These are phyloP conservation scores for Cochlearia excelsa DNA, from an alignment of 345 rosid genomes.

Conservation along the genomic window DNA sequence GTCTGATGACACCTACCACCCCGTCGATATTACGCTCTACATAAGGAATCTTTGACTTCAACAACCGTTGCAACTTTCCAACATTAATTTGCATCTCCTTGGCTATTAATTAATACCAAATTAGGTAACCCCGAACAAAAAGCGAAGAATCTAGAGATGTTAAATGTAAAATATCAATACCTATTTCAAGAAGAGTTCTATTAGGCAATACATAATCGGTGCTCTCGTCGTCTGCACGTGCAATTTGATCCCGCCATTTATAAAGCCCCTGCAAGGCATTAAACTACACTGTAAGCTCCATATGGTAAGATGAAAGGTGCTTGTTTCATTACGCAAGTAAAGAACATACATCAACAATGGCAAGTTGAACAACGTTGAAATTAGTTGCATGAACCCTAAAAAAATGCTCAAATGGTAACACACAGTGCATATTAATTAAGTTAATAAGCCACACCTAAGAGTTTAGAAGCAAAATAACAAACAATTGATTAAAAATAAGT, in stretches of 20 bases:
- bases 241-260: slow-evolving; percentile 82
- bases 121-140: slow-evolving; percentile 6
- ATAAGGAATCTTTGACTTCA: slow-evolving; percentile 65
- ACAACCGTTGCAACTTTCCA: slow-evolving; percentile 49
- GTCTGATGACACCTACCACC: slow-evolving; percentile 59
- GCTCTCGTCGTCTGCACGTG: slow-evolving; percentile 87
- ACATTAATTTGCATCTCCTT: slow-evolving; percentile 72
- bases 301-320: slow-evolving; percentile 18
- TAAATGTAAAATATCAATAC: slow-evolving; percentile 39
- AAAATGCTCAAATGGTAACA: slow-evolving; percentile 25
- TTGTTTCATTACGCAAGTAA: slow-evolving; percentile 8
- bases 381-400: slow-evolving; percentile 61
- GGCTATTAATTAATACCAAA: slow-evolving; percentile 48
- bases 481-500: background rate
- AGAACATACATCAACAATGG: slow-evolving; percentile 66
- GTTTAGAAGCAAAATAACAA: no score
- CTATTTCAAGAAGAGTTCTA: slow-evolving; percentile 86
- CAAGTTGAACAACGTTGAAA: slow-evolving; percentile 74
- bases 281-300: slow-evolving; percentile 14
- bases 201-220: slow-evolving; percentile 87
- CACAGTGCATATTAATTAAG: slow-evolving; percentile 23
- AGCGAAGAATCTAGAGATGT: slow-evolving; percentile 21
- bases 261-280: slow-evolving; percentile 62
- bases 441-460: no score
- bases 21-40: slow-evolving; percentile 61